Evolutionary conservation across 1,284 basidiomycete genomes (phyloP), one percentile per base, ranked within the genome.

Genomic region (Pyrrhoderma noxium): DNA sequence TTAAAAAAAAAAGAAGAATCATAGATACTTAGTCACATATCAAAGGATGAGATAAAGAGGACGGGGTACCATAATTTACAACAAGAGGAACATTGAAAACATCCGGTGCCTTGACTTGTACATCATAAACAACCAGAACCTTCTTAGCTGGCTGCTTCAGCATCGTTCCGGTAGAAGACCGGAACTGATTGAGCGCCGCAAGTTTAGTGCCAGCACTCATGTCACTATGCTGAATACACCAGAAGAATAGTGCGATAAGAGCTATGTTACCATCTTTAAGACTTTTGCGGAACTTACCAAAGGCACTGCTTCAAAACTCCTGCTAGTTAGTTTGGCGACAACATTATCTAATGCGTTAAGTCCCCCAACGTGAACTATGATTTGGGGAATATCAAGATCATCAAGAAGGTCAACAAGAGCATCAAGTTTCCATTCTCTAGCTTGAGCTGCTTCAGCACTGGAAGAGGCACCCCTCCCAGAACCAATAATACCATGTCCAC

Each of bases 381-480:
- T 90, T 59, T 93, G 90, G 45, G 75, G 72, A 8, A 87, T 75
- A 42, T 93, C 90, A 13, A 91, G 79, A 64, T 98, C 94, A 46
- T 95, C 92, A 58, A 96, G 85, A 55, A 98, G 73, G 66, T 97
- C 95, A 21, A 89, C 84, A 34, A 99, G 75, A 14, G 93, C 93
- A 62, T 99, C 94, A 47, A 99, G 73, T 69, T 99, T 99, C 90
- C 93, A 98, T 68, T 97, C 94, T 57, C 91, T 80, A 35, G 93
- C 93, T 64, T 92, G 88, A 11, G 82, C 80, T 42, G 82, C 91
- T 68, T 94, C 92, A 11, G 89, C 85, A 65, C 73, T 89, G 9
- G 82, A 79, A 1, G 61, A 58, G 3, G 81, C 76, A 38, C 84
- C 79, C 48, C 92, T 74, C 11, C 92, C 91, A 21, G 90, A 92